These are phyloP conservation scores for Salvia miltiorrhiza DNA, from an alignment of 257 asterid genomes.

Conservation along the genomic window DNA sequence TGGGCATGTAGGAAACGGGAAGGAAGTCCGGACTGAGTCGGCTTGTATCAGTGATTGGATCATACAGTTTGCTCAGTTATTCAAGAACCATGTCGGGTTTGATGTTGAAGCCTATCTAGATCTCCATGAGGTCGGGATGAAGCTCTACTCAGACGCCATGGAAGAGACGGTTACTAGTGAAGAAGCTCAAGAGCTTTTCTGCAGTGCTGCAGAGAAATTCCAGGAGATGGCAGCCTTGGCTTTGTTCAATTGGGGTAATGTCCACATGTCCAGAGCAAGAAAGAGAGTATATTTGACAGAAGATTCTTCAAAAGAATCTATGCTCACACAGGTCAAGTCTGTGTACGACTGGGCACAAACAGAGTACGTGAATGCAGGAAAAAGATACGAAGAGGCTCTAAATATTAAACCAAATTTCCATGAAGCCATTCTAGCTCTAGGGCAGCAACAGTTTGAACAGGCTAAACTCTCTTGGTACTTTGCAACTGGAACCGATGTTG, in stretches of 20 bases:
- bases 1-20: too few species aligned
- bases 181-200: slow-evolving; percentile 72
- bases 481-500: slow-evolving; percentile 47
- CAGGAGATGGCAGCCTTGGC: slow-evolving; percentile 88
- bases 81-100: slow-evolving; percentile 67
- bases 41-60: slow-evolving; percentile 76
- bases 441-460: slow-evolving; percentile 77
- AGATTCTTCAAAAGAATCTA: slow-evolving; percentile 51
- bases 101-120: slow-evolving; percentile 71
- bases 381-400: slow-evolving; percentile 68
- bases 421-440: slow-evolving; percentile 70
- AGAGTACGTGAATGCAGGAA: slow-evolving; percentile 61
- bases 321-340: slow-evolving; percentile 39
- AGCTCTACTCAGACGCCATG: slow-evolving; percentile 72
- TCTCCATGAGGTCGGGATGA: slow-evolving; percentile 72
- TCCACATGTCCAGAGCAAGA: slow-evolving; percentile 76
- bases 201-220: slow-evolving; percentile 63
- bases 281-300: slow-evolving; percentile 56
- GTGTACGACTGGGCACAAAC: slow-evolving; percentile 69
- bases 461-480: slow-evolving; percentile 85
- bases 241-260: slow-evolving; percentile 84
- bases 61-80: slow-evolving; percentile 64
- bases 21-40: slow-evolving; percentile 31
- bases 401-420: slow-evolving; percentile 58
- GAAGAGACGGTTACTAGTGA: slow-evolving; percentile 79